These are phyloP conservation scores for Rhazya stricta DNA, from an alignment of 257 asterid genomes.

Conservation along the genomic window DNA sequence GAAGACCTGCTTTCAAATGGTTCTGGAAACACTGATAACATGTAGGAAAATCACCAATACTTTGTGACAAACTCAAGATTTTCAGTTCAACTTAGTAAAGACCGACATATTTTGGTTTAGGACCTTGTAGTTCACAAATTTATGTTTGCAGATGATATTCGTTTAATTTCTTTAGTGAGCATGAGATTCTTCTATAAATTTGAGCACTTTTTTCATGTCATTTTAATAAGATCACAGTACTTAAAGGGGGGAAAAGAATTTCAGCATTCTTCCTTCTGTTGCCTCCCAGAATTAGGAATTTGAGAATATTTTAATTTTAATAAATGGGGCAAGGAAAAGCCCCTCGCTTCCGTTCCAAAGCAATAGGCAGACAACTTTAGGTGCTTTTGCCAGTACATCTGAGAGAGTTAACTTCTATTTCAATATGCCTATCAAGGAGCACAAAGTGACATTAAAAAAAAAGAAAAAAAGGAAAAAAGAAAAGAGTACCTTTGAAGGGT, in stretches of 20 bases:
- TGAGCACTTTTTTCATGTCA: neutral
- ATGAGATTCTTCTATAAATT: neutral
- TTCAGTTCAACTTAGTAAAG: neutral
- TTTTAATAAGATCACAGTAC: neutral
- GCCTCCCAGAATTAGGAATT: neutral
- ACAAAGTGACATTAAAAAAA: neutral
- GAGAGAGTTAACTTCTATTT: neutral
- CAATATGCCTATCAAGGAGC: conserved; percentile 6
- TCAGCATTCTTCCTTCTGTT: neutral
- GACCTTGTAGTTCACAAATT: neutral
- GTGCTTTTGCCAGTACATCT: neutral
- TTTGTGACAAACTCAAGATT: neutral
- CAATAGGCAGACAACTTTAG: neutral
- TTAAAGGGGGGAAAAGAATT: neutral
- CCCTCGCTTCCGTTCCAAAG: neutral
- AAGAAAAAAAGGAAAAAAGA: too few relatives aligned
- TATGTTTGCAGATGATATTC: neutral
- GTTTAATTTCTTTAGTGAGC: neutral
- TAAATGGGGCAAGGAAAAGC: neutral
- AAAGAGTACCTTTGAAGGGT: conserved; percentile 67
- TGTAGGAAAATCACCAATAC: neutral
- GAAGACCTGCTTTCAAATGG: neutral
- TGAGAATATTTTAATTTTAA: neutral
- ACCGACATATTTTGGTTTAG: neutral
- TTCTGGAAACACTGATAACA: neutral